Evolutionary conservation across 1,139 yeast genomes (phyloP).

Genomic region (Taphrina populina): DNA sequence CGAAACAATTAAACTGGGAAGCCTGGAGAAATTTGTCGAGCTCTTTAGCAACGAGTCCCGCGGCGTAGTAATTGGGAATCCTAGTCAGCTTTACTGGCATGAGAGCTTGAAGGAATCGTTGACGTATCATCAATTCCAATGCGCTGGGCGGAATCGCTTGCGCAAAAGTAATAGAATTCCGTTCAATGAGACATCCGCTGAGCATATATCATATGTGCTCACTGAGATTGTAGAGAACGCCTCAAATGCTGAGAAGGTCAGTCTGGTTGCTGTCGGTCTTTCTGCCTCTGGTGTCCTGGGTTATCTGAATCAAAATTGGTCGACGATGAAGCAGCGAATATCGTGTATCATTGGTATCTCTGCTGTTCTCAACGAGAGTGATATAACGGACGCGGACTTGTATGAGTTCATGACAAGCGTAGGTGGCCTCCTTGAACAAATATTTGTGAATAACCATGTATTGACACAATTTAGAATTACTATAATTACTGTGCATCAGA

Average conservation of each 20-base stretch:
- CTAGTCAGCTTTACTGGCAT: conserved; percentile 6
- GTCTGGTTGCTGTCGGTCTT: conserved; percentile 11
- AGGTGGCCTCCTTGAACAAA: not conserved
- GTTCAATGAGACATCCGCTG: conserved; percentile 5
- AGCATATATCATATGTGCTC: conserved; percentile 15
- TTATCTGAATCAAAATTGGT: conserved; percentile 9
- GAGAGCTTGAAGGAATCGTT: not conserved
- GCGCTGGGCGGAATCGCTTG: conserved; percentile 9
- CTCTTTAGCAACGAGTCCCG: not conserved
- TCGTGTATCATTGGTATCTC: conserved; percentile 7
- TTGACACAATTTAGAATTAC: not conserved
- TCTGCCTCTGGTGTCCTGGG: conserved; percentile 16
- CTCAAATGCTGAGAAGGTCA: not conserved
- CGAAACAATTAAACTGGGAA: conserved; percentile 1
- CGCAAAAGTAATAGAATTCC: not conserved
- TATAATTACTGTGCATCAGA: conserved; percentile 9
- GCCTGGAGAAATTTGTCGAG: conserved; percentile 7
- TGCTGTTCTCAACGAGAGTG: conserved; percentile 1
- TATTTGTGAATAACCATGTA: not conserved
- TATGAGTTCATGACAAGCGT: conserved; percentile 13
- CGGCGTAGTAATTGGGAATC: conserved; percentile 14
- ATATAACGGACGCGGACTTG: not conserved
- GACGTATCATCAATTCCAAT: conserved; percentile 9
- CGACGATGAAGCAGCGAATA: not conserved
- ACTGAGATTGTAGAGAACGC: not conserved